Evolutionary conservation across 495 filamentous ascomycete species (phyloP).

Genomic region (Thermothielavioides terrestris): DNA sequence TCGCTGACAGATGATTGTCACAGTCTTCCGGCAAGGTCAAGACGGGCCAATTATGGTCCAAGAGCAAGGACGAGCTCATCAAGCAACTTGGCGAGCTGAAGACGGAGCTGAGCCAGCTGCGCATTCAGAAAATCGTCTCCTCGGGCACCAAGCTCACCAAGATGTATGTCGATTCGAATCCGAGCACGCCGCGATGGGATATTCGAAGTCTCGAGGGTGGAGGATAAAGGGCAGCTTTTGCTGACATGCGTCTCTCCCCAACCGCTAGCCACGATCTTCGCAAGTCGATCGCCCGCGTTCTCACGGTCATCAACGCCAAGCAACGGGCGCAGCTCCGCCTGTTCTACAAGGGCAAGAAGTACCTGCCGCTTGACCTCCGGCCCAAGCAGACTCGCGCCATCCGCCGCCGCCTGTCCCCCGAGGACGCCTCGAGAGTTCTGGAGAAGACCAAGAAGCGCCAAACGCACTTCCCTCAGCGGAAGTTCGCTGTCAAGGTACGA

Average conservation of each 20-base stretch:
- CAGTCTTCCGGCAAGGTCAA: conserved; percentile 91
- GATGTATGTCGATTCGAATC: conserved; percentile 61
- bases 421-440: conserved; percentile 71
- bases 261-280: conserved; percentile 82
- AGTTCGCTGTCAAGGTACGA: conserved; percentile 93
- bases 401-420: conserved; percentile 79
- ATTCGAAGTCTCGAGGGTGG: conserved; percentile 1
- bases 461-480: conserved; percentile 95
- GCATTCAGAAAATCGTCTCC: conserved; percentile 94
- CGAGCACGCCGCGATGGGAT: neutral
- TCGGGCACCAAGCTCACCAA: conserved; percentile 89
- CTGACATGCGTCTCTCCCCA: conserved; percentile 14
- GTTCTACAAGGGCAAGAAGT: conserved; percentile 99
- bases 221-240: conserved; percentile 6
- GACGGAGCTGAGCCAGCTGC: conserved; percentile 83
- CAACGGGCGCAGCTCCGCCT: conserved; percentile 94
- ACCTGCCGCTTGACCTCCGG: conserved; percentile 92
- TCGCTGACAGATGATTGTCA: conserved; percentile 25
- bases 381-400: conserved; percentile 95
- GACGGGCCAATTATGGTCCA: conserved; percentile 90
- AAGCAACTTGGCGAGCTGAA: conserved; percentile 89
- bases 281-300: conserved; percentile 96
- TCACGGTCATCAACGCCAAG: conserved; percentile 99
- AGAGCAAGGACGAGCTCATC: conserved; percentile 94
- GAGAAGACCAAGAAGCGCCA: conserved; percentile 90